Evolutionary conservation across 805 yeast genomes (phyloP).

Genomic region (Saccharomycopsis vini): DNA sequence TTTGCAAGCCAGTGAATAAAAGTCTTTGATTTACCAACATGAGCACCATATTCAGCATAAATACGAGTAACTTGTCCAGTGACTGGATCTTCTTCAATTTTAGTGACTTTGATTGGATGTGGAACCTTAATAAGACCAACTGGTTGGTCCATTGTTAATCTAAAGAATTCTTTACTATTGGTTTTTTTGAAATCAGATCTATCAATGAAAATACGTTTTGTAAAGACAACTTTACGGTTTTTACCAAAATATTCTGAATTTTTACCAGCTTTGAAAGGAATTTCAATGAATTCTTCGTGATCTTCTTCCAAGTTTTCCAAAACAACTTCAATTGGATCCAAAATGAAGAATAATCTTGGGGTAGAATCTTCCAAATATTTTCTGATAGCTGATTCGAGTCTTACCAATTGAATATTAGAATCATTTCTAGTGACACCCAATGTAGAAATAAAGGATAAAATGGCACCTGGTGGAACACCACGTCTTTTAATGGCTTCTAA

Average conservation of each 20-base stretch:
- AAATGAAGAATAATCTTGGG: constrained; percentile 89
- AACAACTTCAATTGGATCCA: constrained; percentile 77
- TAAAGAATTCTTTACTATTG: constrained; percentile 64
- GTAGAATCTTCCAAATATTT: constrained; percentile 80
- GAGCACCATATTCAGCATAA: constrained; percentile 58
- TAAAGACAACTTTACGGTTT: constrained; percentile 60
- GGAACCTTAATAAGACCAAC: constrained; percentile 95
- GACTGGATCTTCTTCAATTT: constrained; percentile 49
- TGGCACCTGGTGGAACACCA: constrained; percentile 98
- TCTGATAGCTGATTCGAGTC: constrained; percentile 88
- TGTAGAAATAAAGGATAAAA: constrained; percentile 84
- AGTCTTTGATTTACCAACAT: constrained; percentile 79
- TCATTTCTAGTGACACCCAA: constrained; percentile 94
- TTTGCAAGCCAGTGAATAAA: constrained; percentile 95
- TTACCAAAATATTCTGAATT: constrained; percentile 58
- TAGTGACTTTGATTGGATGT: constrained; percentile 61
- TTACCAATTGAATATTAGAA: constrained; percentile 78
- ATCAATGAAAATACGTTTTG: constrained; percentile 76
- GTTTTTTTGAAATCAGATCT: constrained; percentile 74
- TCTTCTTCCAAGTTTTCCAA: constrained; percentile 76
- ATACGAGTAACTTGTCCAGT: constrained; percentile 60
- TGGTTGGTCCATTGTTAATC: constrained; percentile 88
- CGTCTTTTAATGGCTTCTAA: constrained; percentile 91
- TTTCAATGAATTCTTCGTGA: constrained; percentile 55
- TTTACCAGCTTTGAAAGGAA: constrained; percentile 86